phyloP scores from a whole-genome alignment of 345 rosid species.

The Populus euphratica region DNA sequence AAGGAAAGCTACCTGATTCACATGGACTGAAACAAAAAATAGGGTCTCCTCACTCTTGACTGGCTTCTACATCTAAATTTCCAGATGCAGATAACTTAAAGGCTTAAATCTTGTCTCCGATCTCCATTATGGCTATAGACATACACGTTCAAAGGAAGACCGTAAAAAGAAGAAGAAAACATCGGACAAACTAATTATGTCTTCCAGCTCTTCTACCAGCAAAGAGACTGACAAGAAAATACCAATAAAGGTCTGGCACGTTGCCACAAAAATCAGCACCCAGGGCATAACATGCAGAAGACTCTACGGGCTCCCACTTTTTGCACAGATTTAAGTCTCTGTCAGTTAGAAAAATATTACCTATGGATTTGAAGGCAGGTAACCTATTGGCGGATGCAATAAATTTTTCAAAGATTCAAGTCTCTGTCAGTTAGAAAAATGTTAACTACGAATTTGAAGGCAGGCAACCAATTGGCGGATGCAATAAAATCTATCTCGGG shows the following conservation, averaged over 20 bases:
- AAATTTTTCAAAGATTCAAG: background rate
- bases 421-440: background rate
- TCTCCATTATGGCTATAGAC: background rate
- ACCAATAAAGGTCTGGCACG: background rate
- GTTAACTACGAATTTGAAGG: background rate
- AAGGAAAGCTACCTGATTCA: too few relatives aligned
- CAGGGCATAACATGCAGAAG: background rate
- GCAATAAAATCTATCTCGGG: background rate
- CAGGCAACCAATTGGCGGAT: background rate
- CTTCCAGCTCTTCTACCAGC: background rate
- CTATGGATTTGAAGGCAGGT: background rate
- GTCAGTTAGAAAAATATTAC: background rate
- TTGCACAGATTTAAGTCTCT: background rate
- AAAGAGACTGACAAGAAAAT: background rate
- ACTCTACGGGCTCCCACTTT: background rate
- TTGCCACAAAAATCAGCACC: background rate
- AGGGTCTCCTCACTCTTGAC: background rate
- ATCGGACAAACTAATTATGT: background rate
- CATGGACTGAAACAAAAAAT: background rate
- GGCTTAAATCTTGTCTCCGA: background rate
- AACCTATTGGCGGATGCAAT: background rate
- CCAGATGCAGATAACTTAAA: background rate
- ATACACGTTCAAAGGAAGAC: background rate
- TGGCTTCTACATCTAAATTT: background rate
- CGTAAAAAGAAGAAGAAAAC: background rate